Evolutionary conservation across 1,139 yeast species (phyloP).

Genomic region (Debaryomycetaceae sp.): DNA sequence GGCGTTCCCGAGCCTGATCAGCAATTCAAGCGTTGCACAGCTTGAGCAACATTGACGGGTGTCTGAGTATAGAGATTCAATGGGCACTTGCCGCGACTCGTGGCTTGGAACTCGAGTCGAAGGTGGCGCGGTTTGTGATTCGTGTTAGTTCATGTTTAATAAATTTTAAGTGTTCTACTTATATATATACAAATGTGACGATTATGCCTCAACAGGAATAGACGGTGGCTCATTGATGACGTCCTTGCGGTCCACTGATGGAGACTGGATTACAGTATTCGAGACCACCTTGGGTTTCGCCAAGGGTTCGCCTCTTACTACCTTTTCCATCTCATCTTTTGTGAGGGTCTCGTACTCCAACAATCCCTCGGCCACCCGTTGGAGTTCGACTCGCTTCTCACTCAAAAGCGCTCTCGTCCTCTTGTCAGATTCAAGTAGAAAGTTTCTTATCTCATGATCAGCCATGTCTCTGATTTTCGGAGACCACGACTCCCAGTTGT

Average conservation of each 20-base stretch:
- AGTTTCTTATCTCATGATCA: constrained; percentile 81
- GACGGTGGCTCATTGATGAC: constrained; percentile 18
- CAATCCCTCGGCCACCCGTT: constrained; percentile 87
- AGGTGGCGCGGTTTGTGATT: no score
- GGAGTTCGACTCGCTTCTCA: constrained; percentile 66
- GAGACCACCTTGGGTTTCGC: constrained; percentile 64
- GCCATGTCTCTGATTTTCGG: constrained; percentile 83
- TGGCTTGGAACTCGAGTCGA: no score
- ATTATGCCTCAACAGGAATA: constrained; percentile 15
- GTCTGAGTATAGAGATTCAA: no score
- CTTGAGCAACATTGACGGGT: no score
- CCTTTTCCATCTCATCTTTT: constrained; percentile 83
- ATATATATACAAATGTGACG: neutral
- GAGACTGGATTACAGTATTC: constrained; percentile 70
- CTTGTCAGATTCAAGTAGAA: constrained; percentile 70
- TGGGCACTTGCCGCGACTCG: no score
- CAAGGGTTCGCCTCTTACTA: constrained; percentile 74
- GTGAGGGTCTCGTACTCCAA: constrained; percentile 94
- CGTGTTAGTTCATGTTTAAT: neutral
- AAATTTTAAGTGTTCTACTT: neutral
- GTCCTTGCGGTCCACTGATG: constrained; percentile 15
- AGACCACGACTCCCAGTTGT: constrained; percentile 94
- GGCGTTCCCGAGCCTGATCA: no score
- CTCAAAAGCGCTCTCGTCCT: constrained; percentile 70
- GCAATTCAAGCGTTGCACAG: no score